Conservation (phyloP, 2,329 filamentous ascomycete species). For the Teratosphaeria pseudoeucalypti region DNA sequence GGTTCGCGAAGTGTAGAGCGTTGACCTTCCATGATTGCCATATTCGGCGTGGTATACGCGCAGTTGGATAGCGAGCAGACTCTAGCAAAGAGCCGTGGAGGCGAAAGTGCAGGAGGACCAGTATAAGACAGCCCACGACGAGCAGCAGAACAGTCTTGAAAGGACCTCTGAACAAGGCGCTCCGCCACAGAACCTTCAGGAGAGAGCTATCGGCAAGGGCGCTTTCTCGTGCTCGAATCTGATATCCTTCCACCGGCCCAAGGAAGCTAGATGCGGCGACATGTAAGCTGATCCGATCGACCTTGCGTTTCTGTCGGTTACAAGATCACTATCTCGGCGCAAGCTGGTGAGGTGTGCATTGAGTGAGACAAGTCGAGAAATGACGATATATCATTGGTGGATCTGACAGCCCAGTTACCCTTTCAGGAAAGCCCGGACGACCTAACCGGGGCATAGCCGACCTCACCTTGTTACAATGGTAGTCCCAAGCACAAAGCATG, state of each 20-base stretch:
- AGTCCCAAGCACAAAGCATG: neutral
- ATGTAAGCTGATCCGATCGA: neutral
- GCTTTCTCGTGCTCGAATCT: neutral
- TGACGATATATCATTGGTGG: neutral
- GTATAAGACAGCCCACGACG: neutral
- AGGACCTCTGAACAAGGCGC: neutral
- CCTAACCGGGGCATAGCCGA: neutral
- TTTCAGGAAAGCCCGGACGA: neutral
- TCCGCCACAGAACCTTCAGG: neutral
- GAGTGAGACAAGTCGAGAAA: neutral
- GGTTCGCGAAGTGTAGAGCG: conserved; percentile 54
- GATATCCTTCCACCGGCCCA: neutral
- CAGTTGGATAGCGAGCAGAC: neutral
- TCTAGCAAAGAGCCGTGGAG: neutral
- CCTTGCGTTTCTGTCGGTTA: neutral
- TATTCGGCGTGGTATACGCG: conserved; percentile 50
- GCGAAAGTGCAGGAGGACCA: neutral
- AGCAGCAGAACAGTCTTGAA: neutral
- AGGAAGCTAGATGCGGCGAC: neutral
- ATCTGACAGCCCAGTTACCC: neutral
- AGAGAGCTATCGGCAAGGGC: neutral
- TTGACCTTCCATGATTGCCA: conserved; percentile 70
- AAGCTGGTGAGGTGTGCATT: too few relatives aligned
- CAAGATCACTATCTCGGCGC: too few relatives aligned
- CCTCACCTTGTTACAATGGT: neutral